A percentile compares a stretch with the other conserved stretches of the same genome.
These are phyloP conservation scores for Phlebiopsis gigantea DNA, from an alignment of 768 basidiomycete species.

Conservation along the genomic window DNA sequence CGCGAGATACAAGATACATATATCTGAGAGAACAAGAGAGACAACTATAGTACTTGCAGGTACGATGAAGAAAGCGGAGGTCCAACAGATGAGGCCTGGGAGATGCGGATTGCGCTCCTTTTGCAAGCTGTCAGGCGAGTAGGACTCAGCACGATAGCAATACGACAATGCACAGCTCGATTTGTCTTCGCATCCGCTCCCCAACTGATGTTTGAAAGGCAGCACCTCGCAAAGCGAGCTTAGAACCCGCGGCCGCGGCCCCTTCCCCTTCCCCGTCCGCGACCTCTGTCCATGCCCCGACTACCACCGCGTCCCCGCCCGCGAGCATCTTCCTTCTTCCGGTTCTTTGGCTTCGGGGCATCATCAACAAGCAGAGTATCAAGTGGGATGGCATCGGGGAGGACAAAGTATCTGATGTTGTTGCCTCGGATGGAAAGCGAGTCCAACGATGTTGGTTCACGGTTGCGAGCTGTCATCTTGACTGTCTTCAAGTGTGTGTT, in stretches of 20 bases:
- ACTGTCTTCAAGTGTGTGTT: slow-evolving; percentile 98
- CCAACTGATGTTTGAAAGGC: background rate
- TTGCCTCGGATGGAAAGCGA: slow-evolving; percentile 93
- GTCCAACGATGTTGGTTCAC: slow-evolving; percentile 83
- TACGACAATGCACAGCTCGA: background rate
- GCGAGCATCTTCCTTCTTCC: slow-evolving; percentile 81
- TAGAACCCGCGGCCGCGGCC: slow-evolving; percentile 26
- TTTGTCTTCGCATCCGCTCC: background rate
- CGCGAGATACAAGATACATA: background rate
- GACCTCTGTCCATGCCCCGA: slow-evolving; percentile 45
- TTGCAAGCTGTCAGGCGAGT: slow-evolving; percentile 1
- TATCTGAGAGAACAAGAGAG: background rate
- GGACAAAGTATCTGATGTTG: slow-evolving; percentile 93
- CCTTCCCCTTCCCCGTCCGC: slow-evolving; percentile 34
- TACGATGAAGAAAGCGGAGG: background rate
- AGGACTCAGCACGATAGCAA: background rate
- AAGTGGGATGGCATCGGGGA: slow-evolving; percentile 95
- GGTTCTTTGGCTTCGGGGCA: slow-evolving; percentile 90
- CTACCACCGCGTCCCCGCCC: slow-evolving; percentile 50
- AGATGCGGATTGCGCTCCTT: background rate
- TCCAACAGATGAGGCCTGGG: background rate
- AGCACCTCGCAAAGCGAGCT: background rate
- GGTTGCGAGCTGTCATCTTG: slow-evolving; percentile 91
- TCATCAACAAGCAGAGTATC: slow-evolving; percentile 98
- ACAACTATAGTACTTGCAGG: background rate